These are phyloP conservation scores for Diaporthe destruens DNA, from an alignment of 2,329 filamentous ascomycete genomes.

Conservation along the genomic window DNA sequence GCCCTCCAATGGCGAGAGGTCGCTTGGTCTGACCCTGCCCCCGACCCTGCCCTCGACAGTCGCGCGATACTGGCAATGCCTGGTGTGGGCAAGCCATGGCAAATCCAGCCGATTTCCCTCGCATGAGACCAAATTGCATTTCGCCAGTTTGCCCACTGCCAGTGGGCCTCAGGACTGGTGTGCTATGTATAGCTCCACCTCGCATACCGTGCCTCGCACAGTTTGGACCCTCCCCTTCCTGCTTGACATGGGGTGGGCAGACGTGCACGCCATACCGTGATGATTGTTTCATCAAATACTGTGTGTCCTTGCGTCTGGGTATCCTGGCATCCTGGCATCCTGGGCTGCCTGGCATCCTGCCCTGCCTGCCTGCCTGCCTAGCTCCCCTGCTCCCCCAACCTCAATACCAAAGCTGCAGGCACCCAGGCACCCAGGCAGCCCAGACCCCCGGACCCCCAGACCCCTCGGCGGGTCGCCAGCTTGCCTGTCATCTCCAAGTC, in stretches of 20 bases:
- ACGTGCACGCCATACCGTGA: background rate
- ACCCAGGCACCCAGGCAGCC: too few relatives aligned
- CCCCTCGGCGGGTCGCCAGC: background rate
- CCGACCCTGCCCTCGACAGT: background rate
- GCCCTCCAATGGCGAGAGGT: constrained; percentile 19
- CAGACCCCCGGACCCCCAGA: too few relatives aligned
- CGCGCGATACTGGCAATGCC: constrained; percentile 8
- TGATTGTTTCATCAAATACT: background rate
- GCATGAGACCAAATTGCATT: constrained; percentile 23
- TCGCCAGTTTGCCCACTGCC: constrained; percentile 24
- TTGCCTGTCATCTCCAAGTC: constrained; percentile 8
- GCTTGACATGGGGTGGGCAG: background rate
- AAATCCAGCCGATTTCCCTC: constrained; percentile 17
- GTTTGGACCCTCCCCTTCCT: background rate
- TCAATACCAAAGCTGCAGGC: background rate
- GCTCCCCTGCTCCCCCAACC: background rate
- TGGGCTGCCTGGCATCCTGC: too few relatives aligned
- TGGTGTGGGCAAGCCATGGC: constrained; percentile 11
- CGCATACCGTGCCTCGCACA: background rate
- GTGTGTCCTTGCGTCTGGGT: too few relatives aligned
- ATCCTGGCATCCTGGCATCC: too few relatives aligned
- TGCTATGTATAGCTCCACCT: constrained; percentile 9
- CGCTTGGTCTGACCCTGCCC: constrained; percentile 25
- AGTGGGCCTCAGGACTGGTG: constrained; percentile 6
- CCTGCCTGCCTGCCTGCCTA: too few relatives aligned